These are phyloP conservation scores for Bipolaris gigantea DNA, from an alignment of 2,329 filamentous ascomycete genomes.

Conservation along the genomic window DNA sequence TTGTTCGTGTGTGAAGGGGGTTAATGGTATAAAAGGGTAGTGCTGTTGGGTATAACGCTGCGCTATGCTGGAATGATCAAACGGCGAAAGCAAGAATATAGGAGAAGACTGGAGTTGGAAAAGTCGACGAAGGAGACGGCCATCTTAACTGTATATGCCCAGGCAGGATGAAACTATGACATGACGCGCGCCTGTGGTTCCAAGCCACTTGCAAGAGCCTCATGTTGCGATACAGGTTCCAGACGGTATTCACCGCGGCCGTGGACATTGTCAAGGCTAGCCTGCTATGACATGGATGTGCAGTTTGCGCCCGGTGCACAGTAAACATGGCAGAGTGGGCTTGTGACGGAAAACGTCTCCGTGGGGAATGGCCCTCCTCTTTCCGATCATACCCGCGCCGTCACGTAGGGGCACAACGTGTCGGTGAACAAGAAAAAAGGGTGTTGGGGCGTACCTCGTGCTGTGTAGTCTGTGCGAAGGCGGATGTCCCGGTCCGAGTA, in stretches of 20 bases:
- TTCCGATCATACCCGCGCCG: conserved; percentile 14
- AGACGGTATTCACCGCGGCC: conserved; percentile 26
- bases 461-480: conserved; percentile 11
- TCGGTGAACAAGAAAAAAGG: conserved; percentile 12
- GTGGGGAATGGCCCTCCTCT: conserved; percentile 8
- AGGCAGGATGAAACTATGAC: conserved; percentile 4
- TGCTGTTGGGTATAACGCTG: conserved; percentile 12
- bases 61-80: conserved; percentile 12
- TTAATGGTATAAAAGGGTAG: conserved; percentile 8
- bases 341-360: conserved; percentile 7
- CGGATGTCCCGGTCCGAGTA: conserved; percentile 7
- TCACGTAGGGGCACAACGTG: neutral
- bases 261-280: conserved; percentile 27
- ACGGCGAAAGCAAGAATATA: conserved; percentile 7
- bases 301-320: conserved; percentile 14
- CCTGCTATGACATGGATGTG: conserved; percentile 25
- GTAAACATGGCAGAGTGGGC: conserved; percentile 2
- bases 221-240: conserved; percentile 12
- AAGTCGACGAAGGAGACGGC: conserved; percentile 3
- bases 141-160: conserved; percentile 8
- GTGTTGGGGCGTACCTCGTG: conserved; percentile 14
- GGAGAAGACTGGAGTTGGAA: conserved; percentile 4
- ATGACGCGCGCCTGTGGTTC: conserved; percentile 4
- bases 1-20: neutral
- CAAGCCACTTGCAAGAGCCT: conserved; percentile 15